Percentiles rank a stretch among this genome's conserved stretches.
Evolutionary conservation across 2,329 filamentous ascomycete genomes (phyloP).

Genomic region (Epichloe uncinata): DNA sequence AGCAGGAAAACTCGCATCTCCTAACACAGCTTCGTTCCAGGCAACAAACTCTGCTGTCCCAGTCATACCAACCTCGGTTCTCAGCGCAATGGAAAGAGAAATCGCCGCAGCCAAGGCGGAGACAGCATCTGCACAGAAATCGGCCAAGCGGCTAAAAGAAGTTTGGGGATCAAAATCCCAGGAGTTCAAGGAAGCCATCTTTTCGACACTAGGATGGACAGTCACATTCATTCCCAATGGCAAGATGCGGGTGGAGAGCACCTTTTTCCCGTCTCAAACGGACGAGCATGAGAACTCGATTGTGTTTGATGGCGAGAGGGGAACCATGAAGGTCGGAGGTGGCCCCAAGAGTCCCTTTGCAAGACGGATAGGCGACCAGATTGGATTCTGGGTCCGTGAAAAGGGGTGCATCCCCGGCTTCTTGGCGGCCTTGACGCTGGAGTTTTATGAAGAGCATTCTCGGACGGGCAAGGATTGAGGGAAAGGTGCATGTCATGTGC

Average conservation of each 20-base stretch:
- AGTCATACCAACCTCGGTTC: slow-evolving; percentile 61
- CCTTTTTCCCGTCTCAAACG: slow-evolving; percentile 59
- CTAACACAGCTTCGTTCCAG: slow-evolving; percentile 52
- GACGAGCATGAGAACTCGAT: slow-evolving; percentile 62
- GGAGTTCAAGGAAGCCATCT: slow-evolving; percentile 93
- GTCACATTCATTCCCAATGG: slow-evolving; percentile 96
- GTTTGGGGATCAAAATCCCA: slow-evolving; percentile 84
- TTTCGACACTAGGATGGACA: slow-evolving; percentile 84
- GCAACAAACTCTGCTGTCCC: slow-evolving; percentile 32
- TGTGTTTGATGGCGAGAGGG: slow-evolving; percentile 84
- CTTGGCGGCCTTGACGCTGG: slow-evolving; percentile 76
- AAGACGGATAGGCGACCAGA: slow-evolving; percentile 67
- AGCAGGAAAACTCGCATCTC: slow-evolving; percentile 73
- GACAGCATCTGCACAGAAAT: slow-evolving; percentile 65
- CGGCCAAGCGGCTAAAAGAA: slow-evolving; percentile 73
- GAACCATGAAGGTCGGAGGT: slow-evolving; percentile 95
- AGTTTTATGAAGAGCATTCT: slow-evolving; percentile 69
- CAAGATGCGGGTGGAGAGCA: slow-evolving; percentile 79
- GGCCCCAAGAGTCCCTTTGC: slow-evolving; percentile 82
- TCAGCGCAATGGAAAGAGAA: slow-evolving; percentile 63
- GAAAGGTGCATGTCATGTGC: background rate
- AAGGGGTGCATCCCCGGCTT: slow-evolving; percentile 87
- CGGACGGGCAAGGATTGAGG: slow-evolving; percentile 2
- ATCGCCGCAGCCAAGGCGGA: slow-evolving; percentile 58
- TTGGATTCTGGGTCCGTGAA: slow-evolving; percentile 92